Conservation (phyloP, 805 yeast genomes). For the Ogataea angusta region DNA sequence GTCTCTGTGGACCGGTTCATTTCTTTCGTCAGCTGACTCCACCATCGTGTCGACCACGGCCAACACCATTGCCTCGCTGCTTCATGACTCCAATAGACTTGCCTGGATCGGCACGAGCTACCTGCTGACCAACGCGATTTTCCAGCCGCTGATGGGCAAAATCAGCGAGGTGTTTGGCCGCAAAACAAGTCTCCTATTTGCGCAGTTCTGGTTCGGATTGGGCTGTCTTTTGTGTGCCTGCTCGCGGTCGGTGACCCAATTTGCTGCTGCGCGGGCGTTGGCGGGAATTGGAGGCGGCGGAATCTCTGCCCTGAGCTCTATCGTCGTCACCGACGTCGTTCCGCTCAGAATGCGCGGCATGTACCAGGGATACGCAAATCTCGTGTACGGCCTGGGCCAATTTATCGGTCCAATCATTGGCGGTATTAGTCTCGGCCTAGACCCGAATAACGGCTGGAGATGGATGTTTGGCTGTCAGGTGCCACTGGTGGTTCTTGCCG, state of each 20-base stretch:
- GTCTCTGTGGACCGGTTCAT: slow-evolving; percentile 43
- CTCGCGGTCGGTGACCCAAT: slow-evolving; percentile 40
- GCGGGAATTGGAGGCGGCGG: slow-evolving; percentile 64
- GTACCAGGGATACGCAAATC: slow-evolving; percentile 48
- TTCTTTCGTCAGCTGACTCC: slow-evolving; percentile 55
- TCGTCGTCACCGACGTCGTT: slow-evolving; percentile 54
- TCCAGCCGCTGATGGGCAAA: slow-evolving; percentile 73
- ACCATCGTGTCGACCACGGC: slow-evolving; percentile 60
- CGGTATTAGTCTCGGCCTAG: slow-evolving; percentile 34
- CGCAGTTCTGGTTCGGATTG: slow-evolving; percentile 42
- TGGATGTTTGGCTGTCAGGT: slow-evolving; percentile 42
- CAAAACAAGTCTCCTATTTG: slow-evolving; percentile 40
- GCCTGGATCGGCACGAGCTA: slow-evolving; percentile 76
- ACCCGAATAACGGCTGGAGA: slow-evolving; percentile 40
- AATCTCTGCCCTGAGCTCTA: slow-evolving; percentile 46
- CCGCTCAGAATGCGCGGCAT: slow-evolving; percentile 51
- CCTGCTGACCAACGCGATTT: slow-evolving; percentile 64
- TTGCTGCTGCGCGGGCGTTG: slow-evolving; percentile 48
- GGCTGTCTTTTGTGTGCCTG: slow-evolving; percentile 45
- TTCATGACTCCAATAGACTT: slow-evolving; percentile 47
- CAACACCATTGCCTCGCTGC: slow-evolving; percentile 56
- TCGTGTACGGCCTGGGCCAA: slow-evolving; percentile 38
- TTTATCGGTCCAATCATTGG: slow-evolving; percentile 45
- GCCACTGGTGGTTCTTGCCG: slow-evolving; percentile 35
- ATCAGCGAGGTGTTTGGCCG: slow-evolving; percentile 65